These are phyloP conservation scores for Perilla frutescens DNA, from an alignment of 257 asterid genomes.

Conservation along the genomic window DNA sequence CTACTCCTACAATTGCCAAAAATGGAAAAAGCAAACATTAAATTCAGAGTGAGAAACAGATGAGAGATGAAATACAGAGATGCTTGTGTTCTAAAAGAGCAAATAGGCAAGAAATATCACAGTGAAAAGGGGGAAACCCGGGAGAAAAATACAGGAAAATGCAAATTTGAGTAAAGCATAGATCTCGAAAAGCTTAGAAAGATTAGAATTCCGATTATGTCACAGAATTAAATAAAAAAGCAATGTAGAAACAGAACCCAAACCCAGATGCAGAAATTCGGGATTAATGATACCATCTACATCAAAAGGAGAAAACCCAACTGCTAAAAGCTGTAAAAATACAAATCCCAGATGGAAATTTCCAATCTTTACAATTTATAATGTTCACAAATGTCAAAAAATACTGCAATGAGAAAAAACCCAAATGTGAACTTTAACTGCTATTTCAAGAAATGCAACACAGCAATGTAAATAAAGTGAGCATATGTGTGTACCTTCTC, in stretches of 20 bases:
- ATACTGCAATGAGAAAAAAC: constrained; percentile 22
- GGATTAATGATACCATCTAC: not conserved
- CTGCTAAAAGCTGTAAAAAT: constrained; percentile 21
- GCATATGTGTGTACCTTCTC: constrained; percentile 42
- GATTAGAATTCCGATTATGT: constrained; percentile 6
- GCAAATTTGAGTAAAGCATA: constrained; percentile 25
- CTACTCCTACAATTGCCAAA: constrained; percentile 18
- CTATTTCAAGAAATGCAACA: constrained; percentile 13
- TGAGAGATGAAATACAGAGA: not conserved
- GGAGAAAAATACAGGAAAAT: constrained; percentile 1
- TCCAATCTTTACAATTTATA: not conserved
- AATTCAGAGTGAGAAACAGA: constrained; percentile 11
- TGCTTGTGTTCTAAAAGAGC: constrained; percentile 1
- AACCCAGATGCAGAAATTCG: constrained; percentile 34
- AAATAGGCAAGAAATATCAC: constrained; percentile 10
- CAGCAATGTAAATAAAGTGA: not conserved
- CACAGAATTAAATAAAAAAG: constrained; percentile 3
- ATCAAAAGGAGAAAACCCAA: constrained; percentile 31
- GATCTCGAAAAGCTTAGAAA: constrained; percentile 45
- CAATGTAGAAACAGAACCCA: constrained; percentile 22
- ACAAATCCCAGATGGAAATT: constrained; percentile 34
- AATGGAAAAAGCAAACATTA: constrained; percentile 21
- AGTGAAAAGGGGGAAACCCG: constrained; percentile 3
- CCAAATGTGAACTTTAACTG: constrained; percentile 27
- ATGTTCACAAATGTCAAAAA: not conserved